Evolutionary conservation across 1,284 basidiomycete genomes (phyloP).

Genomic region (Microstroma glucosiphilum): DNA sequence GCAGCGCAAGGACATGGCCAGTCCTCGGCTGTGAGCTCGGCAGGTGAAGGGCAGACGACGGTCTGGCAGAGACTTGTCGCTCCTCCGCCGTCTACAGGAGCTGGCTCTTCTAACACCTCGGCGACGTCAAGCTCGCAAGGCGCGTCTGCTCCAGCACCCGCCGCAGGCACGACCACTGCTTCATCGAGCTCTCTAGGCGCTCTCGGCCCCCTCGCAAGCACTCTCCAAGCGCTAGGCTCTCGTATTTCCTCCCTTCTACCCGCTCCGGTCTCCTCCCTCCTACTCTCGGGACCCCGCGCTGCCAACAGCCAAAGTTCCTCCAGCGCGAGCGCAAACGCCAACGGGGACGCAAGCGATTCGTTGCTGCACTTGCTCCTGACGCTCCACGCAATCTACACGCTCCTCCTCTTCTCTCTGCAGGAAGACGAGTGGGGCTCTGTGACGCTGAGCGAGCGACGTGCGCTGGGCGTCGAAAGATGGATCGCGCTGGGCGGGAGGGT

Average conservation of each 20-base stretch:
- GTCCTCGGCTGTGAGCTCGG: not conserved
- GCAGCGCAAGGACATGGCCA: not conserved
- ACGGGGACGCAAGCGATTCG: not conserved
- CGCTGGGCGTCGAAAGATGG: not conserved
- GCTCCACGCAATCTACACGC: not conserved
- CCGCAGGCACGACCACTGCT: not conserved
- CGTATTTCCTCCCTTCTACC: not conserved
- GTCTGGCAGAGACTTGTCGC: slow-evolving; percentile 5
- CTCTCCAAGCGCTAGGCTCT: not conserved
- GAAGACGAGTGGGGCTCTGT: slow-evolving; percentile 6
- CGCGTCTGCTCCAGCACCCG: not conserved
- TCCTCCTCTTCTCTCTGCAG: slow-evolving; percentile 5
- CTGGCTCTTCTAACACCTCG: not conserved
- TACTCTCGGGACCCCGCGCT: not conserved
- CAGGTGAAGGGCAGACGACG: not conserved
- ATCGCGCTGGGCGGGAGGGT: too few relatives aligned
- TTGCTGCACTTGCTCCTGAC: not conserved
- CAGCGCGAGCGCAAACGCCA: too few relatives aligned
- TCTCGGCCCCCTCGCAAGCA: not conserved
- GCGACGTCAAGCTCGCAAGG: not conserved
- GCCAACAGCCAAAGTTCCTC: not conserved
- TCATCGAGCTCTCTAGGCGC: not conserved
- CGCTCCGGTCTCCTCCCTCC: not conserved
- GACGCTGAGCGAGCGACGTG: not conserved
- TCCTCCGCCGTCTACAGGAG: not conserved